phyloP scores from a whole-genome alignment of 805 yeast species.

The Grigorovia transvaalensis region DNA sequence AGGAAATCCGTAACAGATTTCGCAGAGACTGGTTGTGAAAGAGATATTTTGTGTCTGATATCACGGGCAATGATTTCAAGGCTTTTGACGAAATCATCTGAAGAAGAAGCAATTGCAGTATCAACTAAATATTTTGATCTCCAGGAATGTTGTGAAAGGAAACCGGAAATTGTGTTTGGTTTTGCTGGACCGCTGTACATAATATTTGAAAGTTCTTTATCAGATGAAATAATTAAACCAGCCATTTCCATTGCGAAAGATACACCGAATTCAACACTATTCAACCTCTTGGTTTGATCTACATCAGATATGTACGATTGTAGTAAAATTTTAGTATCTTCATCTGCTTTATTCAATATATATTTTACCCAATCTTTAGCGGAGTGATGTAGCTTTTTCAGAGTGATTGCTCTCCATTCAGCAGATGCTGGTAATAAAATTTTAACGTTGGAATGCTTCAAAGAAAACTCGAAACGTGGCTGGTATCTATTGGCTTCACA shows the following conservation, averaged over 20 bases:
- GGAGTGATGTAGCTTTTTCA: constrained; percentile 45
- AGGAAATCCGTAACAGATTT: constrained; percentile 33
- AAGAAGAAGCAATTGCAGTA: constrained; percentile 24
- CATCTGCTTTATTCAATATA: constrained; percentile 47
- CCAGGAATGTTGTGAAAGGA: constrained; percentile 72
- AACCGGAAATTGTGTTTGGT: constrained; percentile 56
- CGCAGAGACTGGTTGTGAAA: constrained; percentile 16
- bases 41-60: constrained; percentile 15
- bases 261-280: constrained; percentile 61
- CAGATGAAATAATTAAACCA: constrained; percentile 55
- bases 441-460: constrained; percentile 31
- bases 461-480: constrained; percentile 59
- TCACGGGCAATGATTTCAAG: constrained; percentile 10
- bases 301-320: constrained; percentile 60
- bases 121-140: constrained; percentile 35
- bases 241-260: constrained; percentile 89
- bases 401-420: constrained; percentile 66
- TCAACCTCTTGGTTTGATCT: constrained; percentile 29
- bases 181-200: constrained; percentile 28
- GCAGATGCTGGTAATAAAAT: constrained; percentile 51
- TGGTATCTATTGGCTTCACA: constrained; percentile 77
- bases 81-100: constrained; percentile 18
- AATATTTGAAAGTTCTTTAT: constrained; percentile 51
- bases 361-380: constrained; percentile 60
- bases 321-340: constrained; percentile 68